Percentiles rank a stretch among this genome's conserved stretches.
These are phyloP conservation scores for Phaffomyces opuntiae DNA, from an alignment of 805 yeast genomes.

Conservation along the genomic window DNA sequence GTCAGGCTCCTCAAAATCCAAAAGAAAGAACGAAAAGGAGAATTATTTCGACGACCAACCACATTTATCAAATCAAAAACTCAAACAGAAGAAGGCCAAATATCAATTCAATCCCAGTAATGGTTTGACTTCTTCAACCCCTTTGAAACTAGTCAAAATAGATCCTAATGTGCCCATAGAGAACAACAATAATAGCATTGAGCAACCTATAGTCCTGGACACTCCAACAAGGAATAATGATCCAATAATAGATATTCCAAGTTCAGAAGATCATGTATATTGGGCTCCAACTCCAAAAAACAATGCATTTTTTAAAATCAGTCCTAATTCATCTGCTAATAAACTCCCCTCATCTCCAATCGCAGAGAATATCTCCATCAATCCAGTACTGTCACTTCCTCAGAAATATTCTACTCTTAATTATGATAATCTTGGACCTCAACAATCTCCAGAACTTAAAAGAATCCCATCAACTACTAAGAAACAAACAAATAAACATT, in stretches of 20 bases:
- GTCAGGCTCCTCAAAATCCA: background rate
- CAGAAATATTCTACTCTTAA: constrained; percentile 14
- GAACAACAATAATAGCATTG: background rate
- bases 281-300: constrained; percentile 23
- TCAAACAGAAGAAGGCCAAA: constrained; percentile 4
- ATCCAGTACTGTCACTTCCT: constrained; percentile 12
- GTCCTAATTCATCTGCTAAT: background rate
- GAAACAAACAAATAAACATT: constrained; percentile 10
- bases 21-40: constrained; percentile 9
- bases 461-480: constrained; percentile 1
- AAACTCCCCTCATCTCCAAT: constrained; percentile 21
- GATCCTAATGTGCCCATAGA: constrained; percentile 4
- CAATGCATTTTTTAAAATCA: background rate
- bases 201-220: background rate
- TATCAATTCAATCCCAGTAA: constrained; percentile 9
- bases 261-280: constrained; percentile 23
- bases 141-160: constrained; percentile 3
- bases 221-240: background rate
- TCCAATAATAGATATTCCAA: constrained; percentile 6
- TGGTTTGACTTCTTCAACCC: constrained; percentile 5
- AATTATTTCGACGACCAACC: background rate
- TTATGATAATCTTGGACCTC: constrained; percentile 17
- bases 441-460: constrained; percentile 12
- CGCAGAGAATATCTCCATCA: constrained; percentile 10
- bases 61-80: background rate